Evolutionary conservation across 1,284 basidiomycete genomes (phyloP), one percentile per base, ranked within the genome.

Genomic region (Cryptococcus sp.): DNA sequence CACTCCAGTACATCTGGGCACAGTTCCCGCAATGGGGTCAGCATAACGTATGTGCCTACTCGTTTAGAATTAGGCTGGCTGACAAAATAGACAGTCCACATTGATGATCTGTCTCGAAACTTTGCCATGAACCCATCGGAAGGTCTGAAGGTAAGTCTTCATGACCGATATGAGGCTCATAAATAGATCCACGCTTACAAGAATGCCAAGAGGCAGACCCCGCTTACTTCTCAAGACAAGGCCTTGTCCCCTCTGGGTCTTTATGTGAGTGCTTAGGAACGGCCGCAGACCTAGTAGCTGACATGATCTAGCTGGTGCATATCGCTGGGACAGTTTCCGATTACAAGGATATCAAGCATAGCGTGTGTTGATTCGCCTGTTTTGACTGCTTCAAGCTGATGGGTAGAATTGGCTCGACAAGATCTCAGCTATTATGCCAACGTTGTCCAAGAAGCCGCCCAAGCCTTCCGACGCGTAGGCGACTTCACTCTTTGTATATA

Each of bases 61-160:
- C 31, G 37, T 21, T 24, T 24, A 4, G 22, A 41, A 16, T 18
- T 51, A 34, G 19, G 36, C 43, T 7, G 18, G 16, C 42, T 43
- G 23, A 19, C 34, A 9, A 9, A 42, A 11, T 36, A 71, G 70
- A 91, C 89, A 0, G 84, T 92, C 45, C 90, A 94, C 64, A 81
- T 94, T 25, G 90, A 94, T 71, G 90, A 92, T 67, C 78, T 94
- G 82, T 82, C 85, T 48, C 82, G 88, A 31, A 91, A 91, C 67
- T 91, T 91, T 74, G 90, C 88, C 3, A 78, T 92, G 55, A 94
- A 92, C 66, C 88, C 89, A 0, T 80, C 79, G 42, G 83, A 88
- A 74, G 90, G 89, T 1, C 77, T 92, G 34, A 90, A 88, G 49
- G 71, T 72, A 46, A 34, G 61, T 50, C n/a, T 19, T 28, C 9